Percentiles rank a stretch among this genome's conserved stretches.
Evolutionary conservation across 805 yeast species (phyloP).

Genomic region (Kuraishia floccosa): DNA sequence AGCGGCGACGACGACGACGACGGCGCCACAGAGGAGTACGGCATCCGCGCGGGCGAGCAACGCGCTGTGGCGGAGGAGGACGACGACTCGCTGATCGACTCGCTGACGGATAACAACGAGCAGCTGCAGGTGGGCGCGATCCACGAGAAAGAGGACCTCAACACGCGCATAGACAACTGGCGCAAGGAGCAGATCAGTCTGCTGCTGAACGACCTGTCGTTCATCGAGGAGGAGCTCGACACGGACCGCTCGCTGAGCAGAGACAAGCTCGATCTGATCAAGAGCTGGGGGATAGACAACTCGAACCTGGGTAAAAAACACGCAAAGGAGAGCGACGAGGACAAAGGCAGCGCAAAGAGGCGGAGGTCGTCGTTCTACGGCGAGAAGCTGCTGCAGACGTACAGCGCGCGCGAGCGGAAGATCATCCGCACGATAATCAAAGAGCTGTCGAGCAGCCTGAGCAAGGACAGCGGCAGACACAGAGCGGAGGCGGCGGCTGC

Average conservation of each 20-base stretch:
- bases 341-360: slow-evolving; percentile 2
- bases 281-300: slow-evolving; percentile 20
- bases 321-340: slow-evolving; percentile 1
- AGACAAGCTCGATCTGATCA: slow-evolving; percentile 14
- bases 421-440: slow-evolving; percentile 8
- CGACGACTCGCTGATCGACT: slow-evolving; percentile 17
- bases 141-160: slow-evolving; percentile 12
- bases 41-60: slow-evolving; percentile 8
- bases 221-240: slow-evolving; percentile 9
- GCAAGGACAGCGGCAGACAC: neutral
- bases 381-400: slow-evolving; percentile 9
- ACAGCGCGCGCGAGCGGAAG: slow-evolving; percentile 10
- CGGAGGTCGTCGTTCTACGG: slow-evolving; percentile 10
- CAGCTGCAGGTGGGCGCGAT: slow-evolving; percentile 3
- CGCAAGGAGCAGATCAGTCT: slow-evolving; percentile 15
- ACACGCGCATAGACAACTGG: slow-evolving; percentile 17
- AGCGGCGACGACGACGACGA: neutral
- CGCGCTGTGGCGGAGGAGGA: slow-evolving; percentile 11
- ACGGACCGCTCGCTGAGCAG: slow-evolving; percentile 4
- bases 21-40: slow-evolving; percentile 4
- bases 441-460: slow-evolving; percentile 8
- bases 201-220: slow-evolving; percentile 10
- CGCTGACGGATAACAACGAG: slow-evolving; percentile 11
- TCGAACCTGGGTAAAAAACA: slow-evolving; percentile 1
- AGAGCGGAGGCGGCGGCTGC: neutral